Base-by-base conservation (phyloP, 768 basidiomycete species). In the Astraeus odoratus region DNA sequence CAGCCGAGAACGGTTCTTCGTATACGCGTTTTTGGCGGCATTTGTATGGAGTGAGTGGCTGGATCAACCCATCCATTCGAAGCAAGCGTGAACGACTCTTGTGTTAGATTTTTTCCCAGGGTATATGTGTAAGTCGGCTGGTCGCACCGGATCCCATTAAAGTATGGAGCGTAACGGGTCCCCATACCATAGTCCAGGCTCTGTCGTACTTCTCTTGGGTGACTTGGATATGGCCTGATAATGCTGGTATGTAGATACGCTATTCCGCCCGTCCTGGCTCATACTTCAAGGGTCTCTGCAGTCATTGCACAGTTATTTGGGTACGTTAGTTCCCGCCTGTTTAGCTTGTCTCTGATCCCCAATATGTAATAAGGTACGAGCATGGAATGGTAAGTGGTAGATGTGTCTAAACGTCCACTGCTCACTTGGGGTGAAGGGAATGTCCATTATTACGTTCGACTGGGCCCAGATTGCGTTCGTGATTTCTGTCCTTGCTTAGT, bases 371-470 rank as follows among this genome's bases (percentile, higher is more conserved):
- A 49, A 65, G 61, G 22, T 65, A 65, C 16, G 20, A 67, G 2
- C 74, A 75, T 51, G 74, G 74, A 35, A 68, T 75, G 71, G 73
- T 73, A 46, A 48, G 63, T 50, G 26, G 26, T 26, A 25, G 43
- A 15, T 13, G 5, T 25, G 10, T 9, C 10, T 12, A 24, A 1
- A 20, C 36, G 19, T 19, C 44, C 33, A 4, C 26, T 8, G 6
- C 50, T 45, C 15, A 36, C 22, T 10, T 20, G 20, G 20, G 22
- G 1, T 5, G 24, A 18, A 63, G 64, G 80, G 80, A 23, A 86
- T 87, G 81, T 80, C 80, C 42, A 55, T 86, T 40, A 56, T 88
- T 49, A 86, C 85, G 34, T 86, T 91, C 57, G 87, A 90, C 56
- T 91, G 87, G 87, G 71, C 78, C 15, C 81, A 86, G 62, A 79